Evolutionary conservation across 2,329 filamentous ascomycete species (phyloP).

Genomic region (Colletotrichum zoysiae): DNA sequence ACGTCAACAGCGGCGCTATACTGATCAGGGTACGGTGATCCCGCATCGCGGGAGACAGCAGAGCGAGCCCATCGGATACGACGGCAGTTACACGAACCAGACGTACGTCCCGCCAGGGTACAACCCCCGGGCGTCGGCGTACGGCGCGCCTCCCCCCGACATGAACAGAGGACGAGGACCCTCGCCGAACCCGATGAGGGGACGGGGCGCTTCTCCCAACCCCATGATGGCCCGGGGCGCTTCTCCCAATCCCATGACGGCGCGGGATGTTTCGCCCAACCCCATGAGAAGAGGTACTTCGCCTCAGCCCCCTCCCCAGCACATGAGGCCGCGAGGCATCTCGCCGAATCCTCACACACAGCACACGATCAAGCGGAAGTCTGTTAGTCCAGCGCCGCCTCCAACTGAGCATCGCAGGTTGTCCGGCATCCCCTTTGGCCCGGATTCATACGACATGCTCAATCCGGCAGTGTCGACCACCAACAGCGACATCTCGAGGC

Average conservation of each 20-base stretch:
- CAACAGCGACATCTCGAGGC: constrained; percentile 44
- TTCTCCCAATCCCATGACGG: constrained; percentile 53
- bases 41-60: constrained; percentile 57
- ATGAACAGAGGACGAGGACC: constrained; percentile 50
- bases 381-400: constrained; percentile 77
- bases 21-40: constrained; percentile 54
- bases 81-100: constrained; percentile 45
- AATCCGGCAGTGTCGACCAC: constrained; percentile 67
- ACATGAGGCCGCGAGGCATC: constrained; percentile 56
- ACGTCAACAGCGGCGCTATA: constrained; percentile 61
- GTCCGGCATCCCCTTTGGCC: constrained; percentile 77
- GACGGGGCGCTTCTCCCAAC: constrained; percentile 27
- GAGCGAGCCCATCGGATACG: constrained; percentile 45
- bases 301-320: constrained; percentile 47
- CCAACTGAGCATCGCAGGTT: constrained; percentile 62
- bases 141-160: constrained; percentile 49
- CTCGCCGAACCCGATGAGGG: constrained; percentile 54
- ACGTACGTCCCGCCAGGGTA: constrained; percentile 57
- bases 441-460: constrained; percentile 80
- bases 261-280: constrained; percentile 58
- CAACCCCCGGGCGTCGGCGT: constrained; percentile 56
- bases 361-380: constrained; percentile 76
- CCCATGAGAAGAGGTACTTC: constrained; percentile 55
- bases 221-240: constrained; percentile 33
- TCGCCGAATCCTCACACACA: constrained; percentile 59